Conservation (phyloP, 2,329 filamentous ascomycete genomes). For the Neonectria faginata region DNA sequence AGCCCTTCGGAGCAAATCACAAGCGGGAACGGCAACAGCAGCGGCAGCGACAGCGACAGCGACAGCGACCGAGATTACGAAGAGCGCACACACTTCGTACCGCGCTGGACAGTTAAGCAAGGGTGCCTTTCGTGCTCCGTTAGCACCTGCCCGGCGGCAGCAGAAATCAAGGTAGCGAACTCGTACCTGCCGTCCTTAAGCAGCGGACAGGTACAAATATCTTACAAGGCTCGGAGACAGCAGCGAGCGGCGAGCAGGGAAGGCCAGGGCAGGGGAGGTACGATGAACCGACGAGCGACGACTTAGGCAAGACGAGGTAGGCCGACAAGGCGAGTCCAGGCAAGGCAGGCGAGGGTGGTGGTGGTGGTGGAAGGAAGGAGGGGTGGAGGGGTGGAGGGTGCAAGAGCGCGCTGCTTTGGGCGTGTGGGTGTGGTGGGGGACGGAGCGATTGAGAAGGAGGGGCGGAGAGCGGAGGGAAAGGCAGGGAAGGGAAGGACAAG, state of each 20-base stretch:
- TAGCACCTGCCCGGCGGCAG: constrained; percentile 34
- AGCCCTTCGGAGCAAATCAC: constrained; percentile 28
- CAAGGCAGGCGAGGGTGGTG: constrained; percentile 35
- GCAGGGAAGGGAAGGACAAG: constrained; percentile 25
- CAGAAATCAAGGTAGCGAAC: constrained; percentile 11
- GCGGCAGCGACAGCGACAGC: constrained; percentile 24
- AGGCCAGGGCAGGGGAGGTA: constrained; percentile 37
- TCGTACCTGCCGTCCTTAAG: constrained; percentile 11
- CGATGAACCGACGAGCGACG: constrained; percentile 33
- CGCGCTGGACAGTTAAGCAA: background rate
- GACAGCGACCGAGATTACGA: constrained; percentile 33
- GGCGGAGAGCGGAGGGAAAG: constrained; percentile 40
- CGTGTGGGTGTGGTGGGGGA: constrained; percentile 44
- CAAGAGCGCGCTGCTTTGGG: constrained; percentile 35
- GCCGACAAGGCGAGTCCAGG: constrained; percentile 18
- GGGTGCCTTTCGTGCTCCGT: constrained; percentile 29
- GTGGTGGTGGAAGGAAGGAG: constrained; percentile 40
- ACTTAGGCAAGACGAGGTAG: constrained; percentile 31
- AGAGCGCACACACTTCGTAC: constrained; percentile 35
- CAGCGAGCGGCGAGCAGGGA: constrained; percentile 24
- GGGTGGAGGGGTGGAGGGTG: constrained; percentile 39
- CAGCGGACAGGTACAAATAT: constrained; percentile 39
- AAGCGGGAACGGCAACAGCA: constrained; percentile 18
- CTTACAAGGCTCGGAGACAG: constrained; percentile 20
- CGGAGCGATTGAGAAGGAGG: constrained; percentile 42